Evolutionary conservation across 163 green algal genomes (phyloP).

Genomic region (Coccomyxa subellipsoidea): DNA sequence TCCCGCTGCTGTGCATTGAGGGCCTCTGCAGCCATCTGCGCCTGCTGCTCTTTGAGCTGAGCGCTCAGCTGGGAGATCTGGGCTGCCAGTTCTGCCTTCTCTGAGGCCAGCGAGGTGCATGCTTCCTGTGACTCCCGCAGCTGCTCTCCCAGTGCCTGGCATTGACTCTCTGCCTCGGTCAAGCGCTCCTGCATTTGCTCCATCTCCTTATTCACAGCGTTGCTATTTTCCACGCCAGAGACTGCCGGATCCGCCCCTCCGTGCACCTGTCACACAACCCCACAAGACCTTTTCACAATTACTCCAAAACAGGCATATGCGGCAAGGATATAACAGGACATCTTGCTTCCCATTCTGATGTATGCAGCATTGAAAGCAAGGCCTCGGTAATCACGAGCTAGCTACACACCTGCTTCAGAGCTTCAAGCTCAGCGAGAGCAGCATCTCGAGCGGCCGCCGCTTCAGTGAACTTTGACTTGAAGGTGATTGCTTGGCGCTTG

Average conservation of each 20-base stretch:
- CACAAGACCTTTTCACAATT: too few relatives aligned
- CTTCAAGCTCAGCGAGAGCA: not conserved
- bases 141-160: not conserved
- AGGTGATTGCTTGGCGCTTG: not conserved
- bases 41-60: not conserved
- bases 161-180: not conserved
- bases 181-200: not conserved
- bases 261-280: too few relatives aligned
- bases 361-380: not conserved
- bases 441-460: not conserved
- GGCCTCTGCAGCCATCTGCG: not conserved
- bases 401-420: not conserved
- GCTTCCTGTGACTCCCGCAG: not conserved
- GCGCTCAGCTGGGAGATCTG: not conserved
- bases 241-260: too few relatives aligned
- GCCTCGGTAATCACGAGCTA: not conserved
- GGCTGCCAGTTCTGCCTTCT: not conserved
- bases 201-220: not conserved
- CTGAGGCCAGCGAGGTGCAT: not conserved
- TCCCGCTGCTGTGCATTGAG: not conserved
- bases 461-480: slow-evolving; percentile 2
- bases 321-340: too few relatives aligned
- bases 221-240: too few relatives aligned
- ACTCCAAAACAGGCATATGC: too few relatives aligned
- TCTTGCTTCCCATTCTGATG: too few relatives aligned